Evolutionary conservation across 345 rosid species (phyloP), one percentile per base, ranked within the genome.

Genomic region (Tarenaya hassleriana): DNA sequence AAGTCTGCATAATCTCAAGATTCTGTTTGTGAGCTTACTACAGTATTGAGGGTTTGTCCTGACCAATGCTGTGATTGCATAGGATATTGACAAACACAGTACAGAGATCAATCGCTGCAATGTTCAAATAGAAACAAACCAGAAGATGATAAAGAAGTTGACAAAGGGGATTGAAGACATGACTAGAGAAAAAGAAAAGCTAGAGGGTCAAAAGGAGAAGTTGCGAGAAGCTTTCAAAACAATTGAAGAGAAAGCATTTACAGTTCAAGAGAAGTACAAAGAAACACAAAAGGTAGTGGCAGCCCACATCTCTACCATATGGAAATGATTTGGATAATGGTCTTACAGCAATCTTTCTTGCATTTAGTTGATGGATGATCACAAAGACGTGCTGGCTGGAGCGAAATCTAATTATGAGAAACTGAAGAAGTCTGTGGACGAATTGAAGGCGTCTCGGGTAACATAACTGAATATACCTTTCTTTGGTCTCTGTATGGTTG

Each of bases 101-200:
- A 81, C 96, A 16, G 98, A 85, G 67, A 85, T 92, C 69, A 92
- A 85, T 62, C 80, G 94, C 41, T 82, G 70, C 75, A 85, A 82
- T 70, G 96, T 85, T 62, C 95, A 81, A 72, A 84, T 81, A 61
- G 94, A 88, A 79, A 79, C 95, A 43, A 73, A 80, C 63, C 74
- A 81, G 67, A 85, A 88, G 80, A 78, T 81, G 84, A 76, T 83
- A 37, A 88, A 88, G 78, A 88, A 92, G 62, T 62, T 88, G 69
- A 75, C 83, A 10, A 92, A 88, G 75, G 94, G 79, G 49, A 70
- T 88, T 60, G 96, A 81, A 64, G 98, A 92, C 32, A 81, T 72
- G 13, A 74, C 73, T 70, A 77, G 74, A 70, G 96, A 88, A 72
- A 88, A 69, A 64, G 96, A 85, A 58, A 73, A 73, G 21, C 75